phyloP scores from a whole-genome alignment of 345 rosid genomes.

The Salix dunnii region DNA sequence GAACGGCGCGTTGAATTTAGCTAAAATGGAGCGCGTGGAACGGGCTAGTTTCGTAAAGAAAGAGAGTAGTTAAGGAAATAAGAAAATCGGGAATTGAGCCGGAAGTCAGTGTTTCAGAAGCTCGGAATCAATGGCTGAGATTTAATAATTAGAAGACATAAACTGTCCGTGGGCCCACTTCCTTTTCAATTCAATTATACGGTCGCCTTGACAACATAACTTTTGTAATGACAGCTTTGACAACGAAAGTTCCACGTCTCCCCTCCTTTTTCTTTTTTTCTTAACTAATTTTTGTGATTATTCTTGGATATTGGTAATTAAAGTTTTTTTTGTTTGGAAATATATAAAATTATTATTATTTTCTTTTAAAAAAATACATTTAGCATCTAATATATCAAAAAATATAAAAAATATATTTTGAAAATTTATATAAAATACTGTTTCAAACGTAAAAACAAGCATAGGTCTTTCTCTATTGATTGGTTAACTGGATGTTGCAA shows the following conservation, averaged over 20 bases:
- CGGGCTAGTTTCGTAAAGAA: not conserved
- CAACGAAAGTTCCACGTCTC: slow-evolving; percentile 10
- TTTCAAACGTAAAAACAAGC: no score
- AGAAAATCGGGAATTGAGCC: slow-evolving; percentile 16
- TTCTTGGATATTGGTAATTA: no score
- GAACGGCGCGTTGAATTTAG: not conserved
- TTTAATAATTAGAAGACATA: not conserved
- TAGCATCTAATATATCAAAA: no score
- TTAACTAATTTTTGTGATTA: no score
- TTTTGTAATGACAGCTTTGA: slow-evolving; percentile 15
- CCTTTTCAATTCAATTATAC: not conserved
- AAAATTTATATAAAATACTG: no score
- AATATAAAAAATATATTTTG: no score
- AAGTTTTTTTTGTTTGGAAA: no score
- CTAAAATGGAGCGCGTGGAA: not conserved
- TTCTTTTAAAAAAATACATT: no score
- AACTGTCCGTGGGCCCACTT: not conserved
- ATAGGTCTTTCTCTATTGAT: not conserved
- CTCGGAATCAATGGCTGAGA: slow-evolving; percentile 12
- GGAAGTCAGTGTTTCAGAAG: not conserved
- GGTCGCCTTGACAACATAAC: not conserved
- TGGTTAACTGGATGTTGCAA: not conserved
- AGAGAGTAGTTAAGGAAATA: not conserved
- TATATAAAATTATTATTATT: no score
- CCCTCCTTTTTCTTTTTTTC: not conserved